Evolutionary conservation across 805 yeast genomes (phyloP), one percentile per base, ranked within the genome.

Genomic region (Torulaspora franciscae): DNA sequence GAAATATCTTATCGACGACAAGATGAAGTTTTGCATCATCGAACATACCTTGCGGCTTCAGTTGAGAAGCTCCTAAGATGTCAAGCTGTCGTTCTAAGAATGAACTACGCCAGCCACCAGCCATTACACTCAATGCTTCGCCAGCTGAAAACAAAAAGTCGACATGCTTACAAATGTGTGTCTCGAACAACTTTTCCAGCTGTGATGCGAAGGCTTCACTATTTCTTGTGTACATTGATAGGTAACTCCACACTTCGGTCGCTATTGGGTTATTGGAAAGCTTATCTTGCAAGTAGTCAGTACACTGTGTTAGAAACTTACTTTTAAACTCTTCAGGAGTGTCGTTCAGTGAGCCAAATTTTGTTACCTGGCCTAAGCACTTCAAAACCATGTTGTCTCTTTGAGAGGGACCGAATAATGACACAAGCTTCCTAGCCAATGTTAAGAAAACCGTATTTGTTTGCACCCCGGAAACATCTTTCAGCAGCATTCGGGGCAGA

Each of bases 81-180:
- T 85, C 95, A 37, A 80, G 56, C 10, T 73, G 67, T 36, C 75
- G 72, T 23, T 61, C 58, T 51, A 88, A 63, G 10, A 74, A 70
- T 24, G 68, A 71, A 1, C 95, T 81, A 2, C 72, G 62, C 93
- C 95, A 84, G 0, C 96, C 95, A 14, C 80, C 74, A 0, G 86
- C 81, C 4, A 84, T 56, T 10, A 86, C 70, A 22, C 85, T 72
- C 14, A 90, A 65, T 0, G 95, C 89, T 59, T 91, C 98, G 42
- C 98, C 97, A 37, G 82, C 74, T 0, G 88, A 73, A 52, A 91
- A 87, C 15, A 83, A 65, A 40, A 71, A 77, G 48, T 91, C 97
- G n/a, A 79, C 70, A 48, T 85, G 87, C 50, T 84, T 87, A 0
- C 88, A 75, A 4, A 59, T 61, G 58, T 83, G 81, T 0, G 85